Base-by-base conservation (phyloP, 139 green algal species). In the Coelastrella sp. region DNA sequence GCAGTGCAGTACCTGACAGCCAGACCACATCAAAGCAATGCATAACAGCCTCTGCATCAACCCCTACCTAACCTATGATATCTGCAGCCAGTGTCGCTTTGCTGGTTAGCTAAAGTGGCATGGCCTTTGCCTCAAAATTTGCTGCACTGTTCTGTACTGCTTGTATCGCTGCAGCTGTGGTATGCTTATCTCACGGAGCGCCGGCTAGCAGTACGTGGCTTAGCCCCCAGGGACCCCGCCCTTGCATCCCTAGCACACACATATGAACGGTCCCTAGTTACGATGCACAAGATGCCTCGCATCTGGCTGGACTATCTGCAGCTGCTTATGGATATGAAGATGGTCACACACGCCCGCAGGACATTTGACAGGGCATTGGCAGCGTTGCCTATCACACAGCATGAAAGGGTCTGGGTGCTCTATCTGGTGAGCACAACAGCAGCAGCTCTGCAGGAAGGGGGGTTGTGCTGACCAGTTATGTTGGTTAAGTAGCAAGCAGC, bases 251-350 rank as follows among this genome's bases (percentile, higher is more conserved):
- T 99, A 71, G 98, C 96, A 92, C 97, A 99, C 94, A 97, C 95
- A 0, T 99, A 96, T 79, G 98, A 99, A 94, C 96, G 98, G 4
- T 96, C 98, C 0, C 92, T 99, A 19, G 97, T 99, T 10, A 97
- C 96, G 0, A 99, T 99, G 98, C 98, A 99, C 96, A 99, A 99
- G 90, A 98, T 98, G 96, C 98, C 98, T 2, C 94, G 96, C 74
- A 95, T 99, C 66, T 99, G 97, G 97, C 54, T 97, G 14, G 92
- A 98, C 5, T 99, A 99, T 94, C 94, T 99, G 74, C 91, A 97
- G 89, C 93, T 97, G 80, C 91, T 99, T 61, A 85, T 96, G 73
- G 92, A 97, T 81, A 93, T 95, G 89, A 90, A 91, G 64, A 83
- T 92, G 32, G 85, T 99, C 59, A 99, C 97, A 17, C 20, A 47